Conservation (phyloP, 495 filamentous ascomycete species). For the Podospora pseudopauciseta region DNA sequence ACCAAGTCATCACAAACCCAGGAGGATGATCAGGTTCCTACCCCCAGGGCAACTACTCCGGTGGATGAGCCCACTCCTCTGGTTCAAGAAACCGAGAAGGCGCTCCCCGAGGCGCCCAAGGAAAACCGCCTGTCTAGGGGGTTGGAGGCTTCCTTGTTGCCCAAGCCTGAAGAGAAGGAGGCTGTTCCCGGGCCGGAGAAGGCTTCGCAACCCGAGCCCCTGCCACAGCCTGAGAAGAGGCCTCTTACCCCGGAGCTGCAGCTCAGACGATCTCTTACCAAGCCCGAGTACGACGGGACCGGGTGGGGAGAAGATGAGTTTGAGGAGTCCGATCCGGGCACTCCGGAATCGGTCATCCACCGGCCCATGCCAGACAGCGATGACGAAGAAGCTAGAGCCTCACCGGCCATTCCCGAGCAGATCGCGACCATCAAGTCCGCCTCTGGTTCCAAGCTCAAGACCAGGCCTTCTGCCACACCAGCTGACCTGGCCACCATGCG, state of each 20-base stretch:
- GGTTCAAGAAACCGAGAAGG: slow-evolving; percentile 7
- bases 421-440: slow-evolving; percentile 84
- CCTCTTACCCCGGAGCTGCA: slow-evolving; percentile 61
- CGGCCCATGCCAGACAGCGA: slow-evolving; percentile 58
- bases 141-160: slow-evolving; percentile 43
- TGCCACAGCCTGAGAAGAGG: slow-evolving; percentile 32
- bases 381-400: slow-evolving; percentile 44
- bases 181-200: slow-evolving; percentile 31
- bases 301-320: slow-evolving; percentile 54
- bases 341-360: slow-evolving; percentile 91
- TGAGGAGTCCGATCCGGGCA: slow-evolving; percentile 61
- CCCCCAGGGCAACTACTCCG: slow-evolving; percentile 43
- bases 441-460: slow-evolving; percentile 82
- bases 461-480: slow-evolving; percentile 79
- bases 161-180: slow-evolving; percentile 36
- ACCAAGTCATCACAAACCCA: slow-evolving; percentile 5
- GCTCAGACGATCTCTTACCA: slow-evolving; percentile 40
- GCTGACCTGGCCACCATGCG: slow-evolving; percentile 85
- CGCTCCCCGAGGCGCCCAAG: slow-evolving; percentile 21
- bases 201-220: slow-evolving; percentile 38
- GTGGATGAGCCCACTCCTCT: slow-evolving; percentile 8
- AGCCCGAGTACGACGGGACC: slow-evolving; percentile 53
- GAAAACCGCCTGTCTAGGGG: slow-evolving; percentile 38
- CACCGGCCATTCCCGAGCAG: slow-evolving; percentile 70
- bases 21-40: slow-evolving; percentile 39